Evolutionary conservation across 1,284 basidiomycete genomes (phyloP).

Genomic region (Ceratobasidium sp.): DNA sequence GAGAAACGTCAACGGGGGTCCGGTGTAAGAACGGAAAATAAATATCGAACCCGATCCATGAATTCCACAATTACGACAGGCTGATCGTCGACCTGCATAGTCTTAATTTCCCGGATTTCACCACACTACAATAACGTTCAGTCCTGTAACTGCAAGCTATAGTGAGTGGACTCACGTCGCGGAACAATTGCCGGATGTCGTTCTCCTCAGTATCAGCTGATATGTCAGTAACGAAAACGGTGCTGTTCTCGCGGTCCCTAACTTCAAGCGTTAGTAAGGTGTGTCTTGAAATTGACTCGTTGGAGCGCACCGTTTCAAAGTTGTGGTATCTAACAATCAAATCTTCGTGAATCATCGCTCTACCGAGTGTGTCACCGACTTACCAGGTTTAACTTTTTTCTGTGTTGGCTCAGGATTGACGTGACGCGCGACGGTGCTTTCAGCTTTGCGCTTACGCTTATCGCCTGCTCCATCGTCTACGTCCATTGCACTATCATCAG

Average conservation of each 20-base stretch:
- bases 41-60: constrained; percentile 68
- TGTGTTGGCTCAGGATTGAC: constrained; percentile 56
- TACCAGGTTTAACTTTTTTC: constrained; percentile 75
- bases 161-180: constrained; percentile 73
- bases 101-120: constrained; percentile 80
- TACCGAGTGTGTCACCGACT: constrained; percentile 60
- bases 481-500: constrained; percentile 63
- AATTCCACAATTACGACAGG: constrained; percentile 88
- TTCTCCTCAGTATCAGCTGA: constrained; percentile 70
- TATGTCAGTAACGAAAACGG: constrained; percentile 87
- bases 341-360: neutral
- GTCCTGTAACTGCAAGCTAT: neutral
- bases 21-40: neutral
- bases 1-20: neutral
- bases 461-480: constrained; percentile 61
- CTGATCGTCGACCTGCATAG: constrained; percentile 65
- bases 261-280: neutral
- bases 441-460: constrained; percentile 73
- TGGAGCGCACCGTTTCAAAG: constrained; percentile 72
- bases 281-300: neutral
- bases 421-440: constrained; percentile 58
- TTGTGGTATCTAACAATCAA: constrained; percentile 53
- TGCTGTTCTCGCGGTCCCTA: constrained; percentile 96
- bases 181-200: constrained; percentile 82
- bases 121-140: constrained; percentile 75